Evolutionary conservation across 495 filamentous ascomycete species (phyloP).

Genomic region (Penicillium subrubescens): DNA sequence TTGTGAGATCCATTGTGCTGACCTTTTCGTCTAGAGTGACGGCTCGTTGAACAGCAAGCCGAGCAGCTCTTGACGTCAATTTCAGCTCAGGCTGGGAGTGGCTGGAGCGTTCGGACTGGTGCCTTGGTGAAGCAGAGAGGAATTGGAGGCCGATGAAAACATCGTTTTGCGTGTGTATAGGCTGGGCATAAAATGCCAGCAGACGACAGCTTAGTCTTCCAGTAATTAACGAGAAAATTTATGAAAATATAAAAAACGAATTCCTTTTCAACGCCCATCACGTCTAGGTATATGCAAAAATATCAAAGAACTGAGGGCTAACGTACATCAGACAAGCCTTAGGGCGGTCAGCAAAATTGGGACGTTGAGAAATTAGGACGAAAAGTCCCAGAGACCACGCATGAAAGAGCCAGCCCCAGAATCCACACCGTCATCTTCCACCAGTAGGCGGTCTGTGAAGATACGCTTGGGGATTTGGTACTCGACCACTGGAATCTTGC

Average conservation of each 20-base stretch:
- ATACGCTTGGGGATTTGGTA: conserved; percentile 92
- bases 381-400: conserved; percentile 46
- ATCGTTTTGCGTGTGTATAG: not conserved
- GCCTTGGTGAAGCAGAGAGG: not conserved
- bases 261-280: not conserved
- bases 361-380: conserved; percentile 4
- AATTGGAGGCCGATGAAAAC: not conserved
- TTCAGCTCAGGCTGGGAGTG: not conserved
- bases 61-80: not conserved
- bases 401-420: conserved; percentile 42
- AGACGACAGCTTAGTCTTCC: not conserved
- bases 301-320: not conserved
- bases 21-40: not conserved
- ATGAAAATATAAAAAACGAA: not conserved
- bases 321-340: not conserved
- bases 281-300: not conserved
- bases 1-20: not conserved
- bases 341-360: not conserved
- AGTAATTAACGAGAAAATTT: not conserved
- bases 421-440: conserved; percentile 48
- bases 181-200: not conserved
- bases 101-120: not conserved
- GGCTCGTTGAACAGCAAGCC: not conserved
- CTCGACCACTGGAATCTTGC: conserved; percentile 85
- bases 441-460: conserved; percentile 56